phyloP scores from a whole-genome alignment of 768 basidiomycete genomes.

The Termitomyces sp. region DNA sequence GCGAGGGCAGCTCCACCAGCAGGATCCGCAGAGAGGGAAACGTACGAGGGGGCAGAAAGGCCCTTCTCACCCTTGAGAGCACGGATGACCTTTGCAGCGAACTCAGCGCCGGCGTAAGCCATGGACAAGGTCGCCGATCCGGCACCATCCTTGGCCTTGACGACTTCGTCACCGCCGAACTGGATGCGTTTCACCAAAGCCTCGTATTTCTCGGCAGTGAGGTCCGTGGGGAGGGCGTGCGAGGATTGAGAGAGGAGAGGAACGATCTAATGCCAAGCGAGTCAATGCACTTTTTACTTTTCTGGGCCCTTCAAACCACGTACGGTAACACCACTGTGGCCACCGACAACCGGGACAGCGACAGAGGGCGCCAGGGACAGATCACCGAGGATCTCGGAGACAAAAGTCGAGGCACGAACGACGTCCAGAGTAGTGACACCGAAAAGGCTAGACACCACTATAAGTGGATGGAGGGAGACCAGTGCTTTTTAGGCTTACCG shows the following conservation, averaged over 20 bases:
- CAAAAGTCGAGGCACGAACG: conserved; percentile 96
- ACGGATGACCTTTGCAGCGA: conserved; percentile 75
- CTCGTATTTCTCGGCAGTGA: conserved; percentile 44
- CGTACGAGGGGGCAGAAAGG: conserved; percentile 78
- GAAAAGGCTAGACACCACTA: conserved; percentile 58
- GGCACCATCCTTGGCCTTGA: conserved; percentile 92
- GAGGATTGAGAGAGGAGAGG: conserved; percentile 91
- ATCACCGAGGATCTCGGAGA: conserved; percentile 71
- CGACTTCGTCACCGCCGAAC: conserved; percentile 96
- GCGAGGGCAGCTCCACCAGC: conserved; percentile 68
- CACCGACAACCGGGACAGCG: conserved; percentile 88
- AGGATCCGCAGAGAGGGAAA: conserved; percentile 70
- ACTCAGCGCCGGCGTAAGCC: conserved; percentile 93
- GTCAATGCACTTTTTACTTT: not conserved
- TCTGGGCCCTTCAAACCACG: conserved; percentile 12
- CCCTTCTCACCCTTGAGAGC: conserved; percentile 88
- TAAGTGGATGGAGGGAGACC: not conserved
- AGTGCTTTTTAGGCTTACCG: conserved; percentile 40
- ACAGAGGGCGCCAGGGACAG: conserved; percentile 55
- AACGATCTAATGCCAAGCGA: conserved; percentile 56
- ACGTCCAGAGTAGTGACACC: conserved; percentile 98
- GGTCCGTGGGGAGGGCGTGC: conserved; percentile 60
- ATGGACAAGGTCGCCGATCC: conserved; percentile 97
- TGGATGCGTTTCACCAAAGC: conserved; percentile 81
- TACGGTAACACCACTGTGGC: conserved; percentile 90